Evolutionary conservation across 257 asterid species (phyloP), one percentile per base, ranked within the genome.

Genomic region (Solanum commersonii): DNA sequence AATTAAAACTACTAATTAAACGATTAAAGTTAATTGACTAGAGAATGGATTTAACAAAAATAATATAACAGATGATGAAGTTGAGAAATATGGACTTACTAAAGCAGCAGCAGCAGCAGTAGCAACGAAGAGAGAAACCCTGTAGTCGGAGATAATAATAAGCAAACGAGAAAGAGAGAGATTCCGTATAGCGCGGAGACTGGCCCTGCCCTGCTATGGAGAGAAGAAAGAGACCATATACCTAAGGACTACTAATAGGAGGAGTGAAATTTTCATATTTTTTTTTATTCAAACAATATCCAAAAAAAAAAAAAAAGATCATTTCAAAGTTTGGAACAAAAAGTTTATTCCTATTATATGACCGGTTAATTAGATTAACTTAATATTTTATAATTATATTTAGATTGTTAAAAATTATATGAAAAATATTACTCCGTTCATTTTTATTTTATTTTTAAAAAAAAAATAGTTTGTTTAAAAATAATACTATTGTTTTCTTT

Each of bases 81-180:
- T 56, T 56, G 65, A 56, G n/a, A 56, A 56, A 56, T 56, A 56
- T 56, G 40, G 27, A 81, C 85, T 81, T 46, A 81, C 85, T 78
- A 78, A 38, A 79, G 40, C 35, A 25, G 84, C 46, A 72, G 11
- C 73, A 27, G 84, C 44, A 72, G 12, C 73, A n/a, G n/a, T n/a
- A 31, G 20, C 13, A 9, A 38, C 7, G 12, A n/a, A 38, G 15
- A 16, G 63, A 78, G 37, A 78, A 78, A 78, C 11, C 37, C 49
- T 3, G 12, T 20, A 16, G 14, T 44, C 25, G 85, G 67, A 79
- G 85, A 79, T 79, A 79, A 14, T 16, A 16, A 8, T 5, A 44
- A 46, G 63, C 15, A 27, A 27, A n/a, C 6, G n/a, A 27, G 67
- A 79, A 12, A 25, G 35, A n/a, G 34, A 40, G 85, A 42, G 23